These are phyloP conservation scores for Penicillium robsamsonii DNA, from an alignment of 495 filamentous ascomycete species.

Conservation along the genomic window DNA sequence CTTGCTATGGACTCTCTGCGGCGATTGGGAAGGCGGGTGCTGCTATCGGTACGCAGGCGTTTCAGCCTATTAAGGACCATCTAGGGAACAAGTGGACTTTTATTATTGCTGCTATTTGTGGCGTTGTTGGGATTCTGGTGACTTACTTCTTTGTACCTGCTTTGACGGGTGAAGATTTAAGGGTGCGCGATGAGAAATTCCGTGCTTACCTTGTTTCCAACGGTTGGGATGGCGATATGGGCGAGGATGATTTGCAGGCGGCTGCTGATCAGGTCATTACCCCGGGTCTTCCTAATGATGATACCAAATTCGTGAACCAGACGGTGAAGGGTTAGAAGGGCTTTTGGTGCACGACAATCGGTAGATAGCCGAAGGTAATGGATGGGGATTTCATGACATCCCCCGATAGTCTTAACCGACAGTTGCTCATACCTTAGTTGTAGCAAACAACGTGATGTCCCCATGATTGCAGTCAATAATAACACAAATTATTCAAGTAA, in stretches of 20 bases:
- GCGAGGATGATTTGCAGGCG: constrained; percentile 39
- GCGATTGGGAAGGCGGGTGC: constrained; percentile 53
- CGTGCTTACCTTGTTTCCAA: constrained; percentile 44
- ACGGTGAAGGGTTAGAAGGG: background rate
- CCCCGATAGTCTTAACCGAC: background rate
- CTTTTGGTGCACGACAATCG: background rate
- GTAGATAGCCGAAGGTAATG: background rate
- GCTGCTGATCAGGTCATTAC: constrained; percentile 28
- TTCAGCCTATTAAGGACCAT: constrained; percentile 43
- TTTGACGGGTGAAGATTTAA: constrained; percentile 45
- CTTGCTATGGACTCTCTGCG: constrained; percentile 52
- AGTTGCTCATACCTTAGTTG: background rate
- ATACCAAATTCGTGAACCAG: background rate
- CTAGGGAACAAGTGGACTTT: constrained; percentile 53
- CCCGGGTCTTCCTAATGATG: background rate
- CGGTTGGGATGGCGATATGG: constrained; percentile 51
- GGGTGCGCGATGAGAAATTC: constrained; percentile 43
- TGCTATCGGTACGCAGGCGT: constrained; percentile 52
- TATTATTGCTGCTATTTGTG: constrained; percentile 52
- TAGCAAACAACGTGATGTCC: no score
- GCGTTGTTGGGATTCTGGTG: constrained; percentile 49
- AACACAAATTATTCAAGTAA: background rate
- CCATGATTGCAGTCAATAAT: background rate
- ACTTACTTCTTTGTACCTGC: constrained; percentile 53
- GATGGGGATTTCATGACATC: background rate